Evolutionary conservation across 2,329 filamentous ascomycete species (phyloP), one percentile per base, ranked within the genome.

Genomic region (Ophiostoma angusticollis): DNA sequence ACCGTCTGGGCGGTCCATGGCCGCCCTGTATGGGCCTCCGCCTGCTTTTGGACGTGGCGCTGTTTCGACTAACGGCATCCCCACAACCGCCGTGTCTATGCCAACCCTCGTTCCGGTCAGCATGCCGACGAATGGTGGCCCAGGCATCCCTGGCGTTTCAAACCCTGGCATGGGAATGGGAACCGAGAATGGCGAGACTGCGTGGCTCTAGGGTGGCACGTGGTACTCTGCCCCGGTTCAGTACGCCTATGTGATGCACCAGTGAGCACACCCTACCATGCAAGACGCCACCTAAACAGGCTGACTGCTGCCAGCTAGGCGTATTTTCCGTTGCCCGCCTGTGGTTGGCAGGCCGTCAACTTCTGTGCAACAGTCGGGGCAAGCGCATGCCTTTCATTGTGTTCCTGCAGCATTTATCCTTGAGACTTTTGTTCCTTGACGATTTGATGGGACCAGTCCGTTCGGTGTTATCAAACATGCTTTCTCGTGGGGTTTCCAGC

Each of bases 101-200:
- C 40, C 42, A 2, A 27, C 29, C 12, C 42, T 44, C 21, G 17
- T 46, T 6, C 45, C 45, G 5, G 37, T 40, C 30, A 40, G 23
- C 24, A 41, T 47, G 37, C 28, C 40, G 31, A 35, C 38, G 8
- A 45, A 39, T 39, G 40, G 39, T 31, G 35, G 34, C 31, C 43
- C 46, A 22, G 47, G 43, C 3, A 27, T 43, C 16, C 35, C 43
- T 9, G 35, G 37, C 22, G 47, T 45, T 37, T 42, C 43, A 16
- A 39, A 35, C 7, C 47, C 46, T 6, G 40, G 47, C 16, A 41
- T 45, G 27, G 47, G 45, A 22, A 28, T 41, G 19, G 41, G 41
- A 8, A 23, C 39, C 18, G 51, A 54, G 32, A 51, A 52, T 18
- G 54, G 53, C 30, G 51, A 55, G 38, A 40, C 46, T 27, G 43